Base-by-base conservation (phyloP, 2,329 filamentous ascomycete species). In the Didymella glomerata region DNA sequence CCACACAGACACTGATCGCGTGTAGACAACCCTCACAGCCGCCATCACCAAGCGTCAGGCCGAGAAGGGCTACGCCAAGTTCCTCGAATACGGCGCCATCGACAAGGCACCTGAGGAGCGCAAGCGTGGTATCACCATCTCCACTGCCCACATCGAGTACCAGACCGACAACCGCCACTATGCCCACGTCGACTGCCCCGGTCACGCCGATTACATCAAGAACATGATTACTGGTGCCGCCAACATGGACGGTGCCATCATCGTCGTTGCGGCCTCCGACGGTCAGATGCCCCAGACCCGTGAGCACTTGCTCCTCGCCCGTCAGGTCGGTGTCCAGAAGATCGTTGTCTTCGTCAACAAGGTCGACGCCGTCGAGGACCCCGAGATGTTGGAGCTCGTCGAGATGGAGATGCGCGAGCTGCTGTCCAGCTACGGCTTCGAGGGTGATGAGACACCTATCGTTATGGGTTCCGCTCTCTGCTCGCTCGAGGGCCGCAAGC, bases 171-270 rank as follows among this genome's bases (percentile, higher is more conserved):
- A 85, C 78, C 90, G 95, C 77, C 95, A 99, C 85, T 99, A 99
- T 84, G 95, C 95, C 75, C 95, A 99, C 87, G 95, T 99, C 84
- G 95, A 99, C 87, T 99, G 95, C 83, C 95, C 95, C 60, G 95
- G 95, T 82, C 95, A 99, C 90, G 95, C 95, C 82, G 95, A 99
- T 92, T 99, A 99, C 86, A 98, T 99, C 85, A 99, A 99, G 88
- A 99, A 99, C 90, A 99, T 99, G 95, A 99, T 99, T 81, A 99
- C 95, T 69, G 95, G 95, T 88, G 93, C 95, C 65, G 94, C 96
- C 75, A 96, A 93, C 85, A 99, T 99, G 95, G 95, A 99, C 75
- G 95, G 95, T 75, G 94, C 95, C 75, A 94, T 99, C 78, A 97
- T 99, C 75, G 95, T 99, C 69, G 96, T 99, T 73, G 96, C 96